Base-by-base conservation (phyloP, 2,329 filamentous ascomycete species). In the Fusarium fujikuroi region DNA sequence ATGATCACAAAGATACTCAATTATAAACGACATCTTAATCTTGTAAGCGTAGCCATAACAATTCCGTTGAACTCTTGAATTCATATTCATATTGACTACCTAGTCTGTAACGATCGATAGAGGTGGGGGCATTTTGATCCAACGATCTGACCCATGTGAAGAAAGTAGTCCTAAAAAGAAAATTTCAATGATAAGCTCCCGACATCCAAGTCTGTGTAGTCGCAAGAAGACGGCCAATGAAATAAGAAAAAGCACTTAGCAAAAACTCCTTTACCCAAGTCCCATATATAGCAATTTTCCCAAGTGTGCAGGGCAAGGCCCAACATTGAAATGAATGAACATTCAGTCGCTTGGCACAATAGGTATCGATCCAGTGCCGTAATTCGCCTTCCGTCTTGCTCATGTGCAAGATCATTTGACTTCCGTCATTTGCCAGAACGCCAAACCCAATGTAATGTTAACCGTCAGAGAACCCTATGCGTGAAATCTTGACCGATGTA, bases 201-300 rank as follows among this genome's bases (percentile, higher is more conserved):
- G 44, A 53, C 66, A 60, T 61, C 66, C 52, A 65, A 60, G 34
- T 52, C 63, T 58, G 34, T 65, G 44, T 37, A 60, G 42, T 69
- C 66, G 57, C 60, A 59, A 49, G 39, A 30, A 19, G 25, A 50
- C 19, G 11, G 62, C 57, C 66, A 69, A 66, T 21, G 59, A 70
- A 70, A 61, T 25, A 52, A 28, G 28, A 44, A 30, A 40, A 37
- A 63, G n/a, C 62, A 67, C 53, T 63, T 74, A 75, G 30, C 67
- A 70, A 73, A 63, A 78, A 76, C 75, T 69, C 76, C 76, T 75
- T 66, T 77, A 75, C 76, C 75, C 62, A 73, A 60, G 15, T 42
- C 49, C 66, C 63, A 54, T 74, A 47, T 72, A 46, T 74, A 72
- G 67, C 70, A 74, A 61, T 66, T 65, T 62, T 61, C 66, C 70